Percentiles rank a stretch among this genome's conserved stretches.
These are phyloP conservation scores for Beverwykella pulmonaria DNA, from an alignment of 495 filamentous ascomycete genomes.

Conservation along the genomic window DNA sequence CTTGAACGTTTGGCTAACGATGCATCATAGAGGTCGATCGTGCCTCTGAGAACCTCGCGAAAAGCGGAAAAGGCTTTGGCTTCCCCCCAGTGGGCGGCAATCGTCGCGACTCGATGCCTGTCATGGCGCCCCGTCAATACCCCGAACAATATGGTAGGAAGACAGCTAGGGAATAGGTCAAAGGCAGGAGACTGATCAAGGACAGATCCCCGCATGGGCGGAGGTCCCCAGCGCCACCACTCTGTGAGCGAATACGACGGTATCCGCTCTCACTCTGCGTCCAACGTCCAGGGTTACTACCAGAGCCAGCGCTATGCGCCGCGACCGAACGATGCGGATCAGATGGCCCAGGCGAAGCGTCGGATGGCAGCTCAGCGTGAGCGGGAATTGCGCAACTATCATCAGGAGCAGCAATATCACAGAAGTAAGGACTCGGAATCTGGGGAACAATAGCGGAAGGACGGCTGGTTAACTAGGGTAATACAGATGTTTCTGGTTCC, in stretches of 20 bases:
- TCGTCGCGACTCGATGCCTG: conserved; percentile 84
- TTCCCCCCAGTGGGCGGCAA: conserved; percentile 60
- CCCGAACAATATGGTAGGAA: conserved; percentile 55
- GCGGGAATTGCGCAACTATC: conserved; percentile 98
- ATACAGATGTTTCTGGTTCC: conserved; percentile 76
- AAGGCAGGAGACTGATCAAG: conserved; percentile 12
- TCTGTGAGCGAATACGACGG: conserved; percentile 87
- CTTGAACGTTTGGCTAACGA: conserved; percentile 11
- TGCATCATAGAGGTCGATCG: conserved; percentile 83
- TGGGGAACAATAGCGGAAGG: conserved; percentile 37
- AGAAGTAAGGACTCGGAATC: conserved; percentile 67
- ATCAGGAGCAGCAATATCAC: conserved; percentile 99
- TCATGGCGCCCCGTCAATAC: conserved; percentile 61
- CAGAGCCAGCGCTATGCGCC: conserved; percentile 89
- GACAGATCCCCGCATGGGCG: conserved; percentile 56
- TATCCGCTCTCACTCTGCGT: conserved; percentile 67
- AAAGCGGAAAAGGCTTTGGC: conserved; percentile 91
- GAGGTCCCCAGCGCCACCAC: conserved; percentile 68
- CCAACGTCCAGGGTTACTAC: conserved; percentile 91
- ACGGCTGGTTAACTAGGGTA: conserved; percentile 56
- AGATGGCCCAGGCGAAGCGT: conserved; percentile 98
- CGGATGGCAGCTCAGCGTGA: conserved; percentile 98
- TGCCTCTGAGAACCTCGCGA: conserved; percentile 90
- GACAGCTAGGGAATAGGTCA: too few species aligned
- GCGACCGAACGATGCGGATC: conserved; percentile 92